Evolutionary conservation across 805 yeast species (phyloP), one percentile per base, ranked within the genome.

Genomic region (Saccharomyces cerevisiae): DNA sequence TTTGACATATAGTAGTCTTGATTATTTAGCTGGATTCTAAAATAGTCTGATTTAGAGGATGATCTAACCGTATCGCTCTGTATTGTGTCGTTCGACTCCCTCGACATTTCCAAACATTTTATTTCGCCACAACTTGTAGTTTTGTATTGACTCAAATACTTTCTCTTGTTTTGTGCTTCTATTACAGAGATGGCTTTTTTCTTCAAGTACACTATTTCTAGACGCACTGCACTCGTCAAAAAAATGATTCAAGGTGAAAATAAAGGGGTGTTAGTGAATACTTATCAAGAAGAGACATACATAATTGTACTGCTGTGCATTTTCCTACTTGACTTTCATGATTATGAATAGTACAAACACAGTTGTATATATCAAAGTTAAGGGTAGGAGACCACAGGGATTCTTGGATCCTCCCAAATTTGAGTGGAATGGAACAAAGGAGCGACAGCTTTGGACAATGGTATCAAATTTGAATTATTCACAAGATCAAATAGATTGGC

Each of bases 1-100:
- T 66, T 52, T n/a, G 75, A 56, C 61, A 79, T 85, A 64, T 87
- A 87, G n/a, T 80, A 73, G 64, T 87, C 95, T 59, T 78, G 80
- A 53, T 79, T 77, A 56, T 82, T 79, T 53, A 87, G 74, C 63
- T 86, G 91, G 11, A 85, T 61, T 50, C 72, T 72, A 41, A 76
- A 59, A 47, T 52, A 51, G 27, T 46, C 41, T 2, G 31, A 11
- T n/a, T 9, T 22, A 6, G 36, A 29, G 47, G 49, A 32, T 8
- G 13, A 11, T 36, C 29, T 32, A 29, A 41, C 6, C 46, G 27
- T 31, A n/a, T 29, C 10, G 28, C 6, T 21, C n/a, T 21, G 30
- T 4, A n/a, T n/a, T 31, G 24, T n/a, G 11, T 36, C 43, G 43
- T 36, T 36, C 11, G 26, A 41, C 22, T 22, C 29, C n/a, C 21